A percentile compares a stretch with the other conserved stretches of the same genome.
Conservation (phyloP, 805 yeast species). For the Lachancea lanzarotensis region DNA sequence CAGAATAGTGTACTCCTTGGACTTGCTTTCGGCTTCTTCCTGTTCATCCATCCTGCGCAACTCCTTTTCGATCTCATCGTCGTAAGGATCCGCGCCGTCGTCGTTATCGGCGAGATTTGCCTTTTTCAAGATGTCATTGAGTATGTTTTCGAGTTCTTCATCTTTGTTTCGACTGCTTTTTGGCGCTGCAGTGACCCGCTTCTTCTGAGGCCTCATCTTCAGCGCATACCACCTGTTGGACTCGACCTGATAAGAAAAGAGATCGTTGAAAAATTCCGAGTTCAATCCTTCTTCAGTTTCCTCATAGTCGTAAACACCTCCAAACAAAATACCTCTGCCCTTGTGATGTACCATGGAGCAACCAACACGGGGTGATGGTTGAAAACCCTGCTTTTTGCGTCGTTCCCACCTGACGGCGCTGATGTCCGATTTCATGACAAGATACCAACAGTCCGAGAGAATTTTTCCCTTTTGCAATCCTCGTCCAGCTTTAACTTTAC, state of each 20-base stretch:
- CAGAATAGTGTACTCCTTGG: constrained; percentile 47
- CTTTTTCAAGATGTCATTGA: constrained; percentile 65
- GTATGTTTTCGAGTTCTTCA: constrained; percentile 73
- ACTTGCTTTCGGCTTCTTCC: constrained; percentile 34
- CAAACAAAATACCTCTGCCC: constrained; percentile 88
- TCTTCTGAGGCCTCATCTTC: constrained; percentile 54
- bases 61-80: constrained; percentile 24
- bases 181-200: constrained; percentile 44
- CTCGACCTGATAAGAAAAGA: constrained; percentile 78
- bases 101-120: constrained; percentile 61
- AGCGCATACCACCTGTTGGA: constrained; percentile 83
- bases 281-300: constrained; percentile 91
- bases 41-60: constrained; percentile 35
- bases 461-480: constrained; percentile 90
- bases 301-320: constrained; percentile 92
- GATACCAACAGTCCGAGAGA: constrained; percentile 75
- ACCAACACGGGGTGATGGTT: constrained; percentile 92
- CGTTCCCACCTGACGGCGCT: constrained; percentile 77
- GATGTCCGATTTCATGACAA: constrained; percentile 82
- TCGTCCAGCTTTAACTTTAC: constrained; percentile 83
- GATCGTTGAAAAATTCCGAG: constrained; percentile 73
- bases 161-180: constrained; percentile 49
- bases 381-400: constrained; percentile 80
- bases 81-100: constrained; percentile 30
- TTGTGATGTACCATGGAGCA: constrained; percentile 83